Base-by-base conservation (phyloP, 2,329 filamentous ascomycete genomes). In the Cladosporium sphaerospermum region DNA sequence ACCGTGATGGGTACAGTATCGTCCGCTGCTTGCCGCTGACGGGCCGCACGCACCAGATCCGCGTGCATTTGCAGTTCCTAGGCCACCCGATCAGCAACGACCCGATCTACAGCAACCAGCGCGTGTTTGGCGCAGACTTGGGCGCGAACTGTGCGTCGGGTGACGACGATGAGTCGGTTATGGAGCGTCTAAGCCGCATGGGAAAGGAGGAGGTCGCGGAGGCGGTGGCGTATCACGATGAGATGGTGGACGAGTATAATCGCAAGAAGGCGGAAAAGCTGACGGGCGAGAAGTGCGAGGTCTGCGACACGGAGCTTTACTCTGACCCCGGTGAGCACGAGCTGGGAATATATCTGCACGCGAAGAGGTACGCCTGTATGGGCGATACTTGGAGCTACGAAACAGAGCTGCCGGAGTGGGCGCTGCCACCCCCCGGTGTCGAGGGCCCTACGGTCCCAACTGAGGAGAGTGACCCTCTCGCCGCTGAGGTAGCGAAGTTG, bases 51-150 rank as follows among this genome's bases (percentile, higher is more conserved):
- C 93, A 99, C 66, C 93, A 99, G 69, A 80, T 99, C 45, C 84
- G 93, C 33, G 93, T 99, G 14, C 93, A 99, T 65, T 78, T 99
- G 13, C 93, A 99, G 67, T 95, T 89, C 69, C 76, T 99, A 3
- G 93, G 93, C 1, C 88, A 97, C 66, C 93, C 93, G 1, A 97
- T 99, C 61, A 85, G 89, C 59, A 99, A 99, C 69, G 93, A 99
- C 66, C 93, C 93, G 7, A 97, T 99, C 62, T 99, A 99, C 69
- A 90, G 89, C 63, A 99, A 99, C 67, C 84, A 89, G 66, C 84
- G 84, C 54, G 93, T 99, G 9, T 99, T 95, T 77, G 93, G 93
- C 0, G 76, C 85, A 1, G 79, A 85, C 9, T 81, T 99, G 0
- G 93, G 89, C 13, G 80, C 74, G 45, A 75, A 76, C 57, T 73